These are phyloP conservation scores for Nicotiana paniculata DNA, from an alignment of 257 asterid species.

Conservation along the genomic window DNA sequence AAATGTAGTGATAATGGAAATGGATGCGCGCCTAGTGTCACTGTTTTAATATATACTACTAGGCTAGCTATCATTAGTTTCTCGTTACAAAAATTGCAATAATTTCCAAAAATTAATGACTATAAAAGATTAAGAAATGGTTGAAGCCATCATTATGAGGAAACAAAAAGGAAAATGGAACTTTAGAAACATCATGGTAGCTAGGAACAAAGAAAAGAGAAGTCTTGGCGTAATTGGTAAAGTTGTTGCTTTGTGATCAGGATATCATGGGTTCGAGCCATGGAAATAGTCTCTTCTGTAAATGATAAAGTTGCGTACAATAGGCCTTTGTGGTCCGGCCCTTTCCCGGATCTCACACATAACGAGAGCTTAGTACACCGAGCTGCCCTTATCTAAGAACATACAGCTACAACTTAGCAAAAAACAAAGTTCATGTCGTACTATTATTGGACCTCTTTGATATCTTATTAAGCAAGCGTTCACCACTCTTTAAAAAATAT, in stretches of 20 bases:
- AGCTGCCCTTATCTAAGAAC: neutral
- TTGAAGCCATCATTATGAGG: neutral
- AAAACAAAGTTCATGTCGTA: neutral
- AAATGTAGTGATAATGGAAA: neutral
- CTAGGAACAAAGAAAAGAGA: neutral
- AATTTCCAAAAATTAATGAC: neutral
- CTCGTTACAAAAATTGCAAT: neutral
- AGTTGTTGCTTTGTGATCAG: too few species aligned
- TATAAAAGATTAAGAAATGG: neutral
- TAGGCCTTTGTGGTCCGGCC: too few species aligned
- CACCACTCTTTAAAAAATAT: neutral
- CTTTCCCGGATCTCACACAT: too few species aligned
- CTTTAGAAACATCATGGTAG: neutral
- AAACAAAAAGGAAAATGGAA: slow-evolving; percentile 2
- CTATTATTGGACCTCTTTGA: neutral
- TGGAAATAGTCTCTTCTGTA: too few species aligned
- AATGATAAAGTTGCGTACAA: accelerated
- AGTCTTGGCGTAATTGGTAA: too few species aligned
- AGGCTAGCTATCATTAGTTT: neutral
- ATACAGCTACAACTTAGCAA: neutral
- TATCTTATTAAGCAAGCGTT: neutral
- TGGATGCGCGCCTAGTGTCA: neutral
- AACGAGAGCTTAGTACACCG: accelerated
- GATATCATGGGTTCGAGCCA: too few species aligned
- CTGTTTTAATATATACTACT: neutral